Conservation (phyloP, 1,284 basidiomycete species). For the Polyporus tsugae region DNA sequence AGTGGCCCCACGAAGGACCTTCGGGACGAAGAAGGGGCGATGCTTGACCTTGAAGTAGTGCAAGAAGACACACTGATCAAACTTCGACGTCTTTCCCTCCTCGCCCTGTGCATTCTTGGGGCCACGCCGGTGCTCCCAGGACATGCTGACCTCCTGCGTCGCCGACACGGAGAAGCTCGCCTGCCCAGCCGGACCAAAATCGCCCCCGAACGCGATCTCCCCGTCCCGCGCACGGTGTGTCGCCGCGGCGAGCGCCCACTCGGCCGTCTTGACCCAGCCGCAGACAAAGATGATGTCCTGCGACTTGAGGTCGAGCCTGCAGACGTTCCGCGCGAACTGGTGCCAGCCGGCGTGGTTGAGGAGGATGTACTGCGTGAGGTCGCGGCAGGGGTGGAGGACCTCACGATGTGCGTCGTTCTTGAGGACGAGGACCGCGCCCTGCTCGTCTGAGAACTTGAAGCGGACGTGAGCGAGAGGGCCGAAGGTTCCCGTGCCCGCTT, state of each 20-base stretch:
- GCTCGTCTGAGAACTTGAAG: slow-evolving; percentile 33
- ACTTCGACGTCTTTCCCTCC: background rate
- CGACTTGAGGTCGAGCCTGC: slow-evolving; percentile 24
- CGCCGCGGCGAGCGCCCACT: slow-evolving; percentile 37
- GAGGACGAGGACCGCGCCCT: slow-evolving; percentile 34
- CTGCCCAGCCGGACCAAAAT: slow-evolving; percentile 15
- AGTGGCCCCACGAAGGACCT: slow-evolving; percentile 11
- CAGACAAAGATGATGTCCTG: slow-evolving; percentile 34
- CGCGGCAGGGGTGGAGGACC: slow-evolving; percentile 19
- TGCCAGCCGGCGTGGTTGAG: slow-evolving; percentile 31
- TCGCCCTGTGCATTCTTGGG: background rate
- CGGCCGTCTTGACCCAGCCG: slow-evolving; percentile 33
- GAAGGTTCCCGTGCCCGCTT: background rate
- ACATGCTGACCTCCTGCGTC: slow-evolving; percentile 11
- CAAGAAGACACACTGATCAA: slow-evolving; percentile 22
- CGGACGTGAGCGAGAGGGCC: slow-evolving; percentile 12
- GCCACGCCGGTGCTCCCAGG: slow-evolving; percentile 14
- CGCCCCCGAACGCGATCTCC: slow-evolving; percentile 28
- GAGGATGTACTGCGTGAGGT: slow-evolving; percentile 18
- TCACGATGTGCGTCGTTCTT: slow-evolving; percentile 25
- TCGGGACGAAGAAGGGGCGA: slow-evolving; percentile 9
- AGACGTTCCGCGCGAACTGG: slow-evolving; percentile 23
- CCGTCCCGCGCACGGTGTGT: slow-evolving; percentile 21
- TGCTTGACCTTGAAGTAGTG: slow-evolving; percentile 21
- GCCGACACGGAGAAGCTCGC: slow-evolving; percentile 24